phyloP scores from a whole-genome alignment of 2,329 filamentous ascomycete genomes.

The Calonectria hongkongensis region DNA sequence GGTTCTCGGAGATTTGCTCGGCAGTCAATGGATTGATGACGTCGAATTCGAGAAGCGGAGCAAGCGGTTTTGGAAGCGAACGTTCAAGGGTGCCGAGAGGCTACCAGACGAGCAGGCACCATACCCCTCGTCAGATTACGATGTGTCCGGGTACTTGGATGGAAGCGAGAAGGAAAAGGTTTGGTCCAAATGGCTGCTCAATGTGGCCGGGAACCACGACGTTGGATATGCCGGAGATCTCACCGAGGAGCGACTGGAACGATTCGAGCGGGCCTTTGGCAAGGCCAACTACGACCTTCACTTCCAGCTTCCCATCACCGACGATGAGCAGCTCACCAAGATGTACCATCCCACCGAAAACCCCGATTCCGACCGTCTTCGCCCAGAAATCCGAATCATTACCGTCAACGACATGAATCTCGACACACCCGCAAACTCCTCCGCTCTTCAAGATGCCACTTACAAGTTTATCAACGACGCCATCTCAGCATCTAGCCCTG shows the following conservation, averaged over 20 bases:
- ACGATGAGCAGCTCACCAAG: slow-evolving; percentile 62
- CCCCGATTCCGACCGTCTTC: slow-evolving; percentile 67
- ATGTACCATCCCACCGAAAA: slow-evolving; percentile 65
- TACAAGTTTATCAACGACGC: slow-evolving; percentile 85
- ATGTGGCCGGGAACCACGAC: slow-evolving; percentile 96
- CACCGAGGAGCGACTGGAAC: slow-evolving; percentile 81
- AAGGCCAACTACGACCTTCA: slow-evolving; percentile 92
- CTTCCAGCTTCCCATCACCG: slow-evolving; percentile 75
- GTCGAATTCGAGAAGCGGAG: slow-evolving; percentile 86
- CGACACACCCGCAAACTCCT: slow-evolving; percentile 84
- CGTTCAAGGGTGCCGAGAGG: slow-evolving; percentile 81
- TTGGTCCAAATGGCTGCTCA: slow-evolving; percentile 89
- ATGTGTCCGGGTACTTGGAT: slow-evolving; percentile 69
- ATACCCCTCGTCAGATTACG: slow-evolving; percentile 69
- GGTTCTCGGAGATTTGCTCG: slow-evolving; percentile 92
- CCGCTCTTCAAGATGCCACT: slow-evolving; percentile 82
- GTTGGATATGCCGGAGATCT: slow-evolving; percentile 97
- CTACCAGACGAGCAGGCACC: slow-evolving; percentile 75
- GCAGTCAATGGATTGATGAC: slow-evolving; percentile 95
- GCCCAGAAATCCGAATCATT: slow-evolving; percentile 86
- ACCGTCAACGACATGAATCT: slow-evolving; percentile 96
- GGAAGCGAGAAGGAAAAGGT: slow-evolving; percentile 64
- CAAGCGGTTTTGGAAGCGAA: slow-evolving; percentile 85
- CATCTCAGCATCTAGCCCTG: slow-evolving; percentile 77
- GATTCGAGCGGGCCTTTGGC: slow-evolving; percentile 91